Evolutionary conservation across 768 basidiomycete genomes (phyloP).

Genomic region (Lactifluus echinatus): DNA sequence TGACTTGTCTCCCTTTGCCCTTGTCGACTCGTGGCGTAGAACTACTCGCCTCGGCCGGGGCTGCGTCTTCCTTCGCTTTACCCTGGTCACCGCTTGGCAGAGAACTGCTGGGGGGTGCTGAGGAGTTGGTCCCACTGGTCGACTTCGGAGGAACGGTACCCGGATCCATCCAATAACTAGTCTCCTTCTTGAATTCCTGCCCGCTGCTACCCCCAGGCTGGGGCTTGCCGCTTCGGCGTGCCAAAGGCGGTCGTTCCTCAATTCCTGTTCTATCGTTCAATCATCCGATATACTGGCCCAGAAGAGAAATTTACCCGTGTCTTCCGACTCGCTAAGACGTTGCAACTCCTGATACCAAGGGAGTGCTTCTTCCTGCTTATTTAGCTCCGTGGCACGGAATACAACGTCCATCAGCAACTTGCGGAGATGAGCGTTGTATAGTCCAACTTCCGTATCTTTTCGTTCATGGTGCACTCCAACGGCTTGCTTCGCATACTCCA

Average conservation of each 20-base stretch:
- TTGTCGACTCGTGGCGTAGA: neutral
- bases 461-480: conserved; percentile 7
- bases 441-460: neutral
- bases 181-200: neutral
- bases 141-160: neutral
- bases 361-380: neutral
- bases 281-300: neutral
- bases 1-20: neutral
- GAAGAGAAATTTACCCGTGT: neutral
- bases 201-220: neutral
- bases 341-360: conserved; percentile 4
- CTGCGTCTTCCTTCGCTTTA: neutral
- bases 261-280: neutral
- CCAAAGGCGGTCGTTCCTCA: neutral
- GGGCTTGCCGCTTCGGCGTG: neutral
- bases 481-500: conserved; percentile 9
- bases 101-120: neutral
- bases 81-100: neutral
- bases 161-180: conserved; percentile 6
- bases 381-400: neutral
- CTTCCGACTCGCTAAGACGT: neutral
- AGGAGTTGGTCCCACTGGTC: neutral
- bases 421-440: neutral
- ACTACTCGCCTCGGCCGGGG: neutral
- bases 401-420: conserved; percentile 5